Percentiles rank a stretch among this genome's conserved stretches.
Conservation (phyloP, 345 rosid species). For the Murraya paniculata region DNA sequence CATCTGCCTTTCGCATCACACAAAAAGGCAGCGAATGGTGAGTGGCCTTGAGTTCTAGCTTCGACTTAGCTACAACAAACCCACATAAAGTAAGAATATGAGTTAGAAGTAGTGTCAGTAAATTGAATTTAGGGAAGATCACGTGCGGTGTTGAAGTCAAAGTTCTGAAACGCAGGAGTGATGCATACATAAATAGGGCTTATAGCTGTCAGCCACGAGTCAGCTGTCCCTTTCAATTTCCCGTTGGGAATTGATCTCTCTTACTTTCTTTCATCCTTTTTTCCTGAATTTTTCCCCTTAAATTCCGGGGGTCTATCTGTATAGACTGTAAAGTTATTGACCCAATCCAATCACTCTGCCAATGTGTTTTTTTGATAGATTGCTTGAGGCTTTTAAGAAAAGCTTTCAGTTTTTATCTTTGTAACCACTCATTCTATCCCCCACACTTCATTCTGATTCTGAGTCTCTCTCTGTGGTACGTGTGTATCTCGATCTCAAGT, state of each 20-base stretch:
- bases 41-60: too few species aligned
- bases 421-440: not conserved
- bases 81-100: too few species aligned
- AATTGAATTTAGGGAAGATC: not conserved
- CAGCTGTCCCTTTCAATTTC: constrained; percentile 36
- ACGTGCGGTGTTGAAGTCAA: not conserved
- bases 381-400: constrained; percentile 4
- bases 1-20: too few species aligned
- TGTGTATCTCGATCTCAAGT: too few species aligned
- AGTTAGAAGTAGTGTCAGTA: not conserved
- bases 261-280: not conserved
- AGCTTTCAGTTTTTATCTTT: not conserved
- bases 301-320: constrained; percentile 37
- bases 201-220: constrained; percentile 59
- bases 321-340: not conserved
- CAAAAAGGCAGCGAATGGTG: too few species aligned
- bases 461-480: too few species aligned
- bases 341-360: not conserved
- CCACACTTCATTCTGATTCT: not conserved
- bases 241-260: constrained; percentile 43
- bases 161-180: not conserved
- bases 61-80: too few species aligned
- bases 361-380: not conserved
- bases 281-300: constrained; percentile 25
- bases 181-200: not conserved